Conservation (phyloP, 2,329 filamentous ascomycete genomes). For the Cryphonectria japonica region DNA sequence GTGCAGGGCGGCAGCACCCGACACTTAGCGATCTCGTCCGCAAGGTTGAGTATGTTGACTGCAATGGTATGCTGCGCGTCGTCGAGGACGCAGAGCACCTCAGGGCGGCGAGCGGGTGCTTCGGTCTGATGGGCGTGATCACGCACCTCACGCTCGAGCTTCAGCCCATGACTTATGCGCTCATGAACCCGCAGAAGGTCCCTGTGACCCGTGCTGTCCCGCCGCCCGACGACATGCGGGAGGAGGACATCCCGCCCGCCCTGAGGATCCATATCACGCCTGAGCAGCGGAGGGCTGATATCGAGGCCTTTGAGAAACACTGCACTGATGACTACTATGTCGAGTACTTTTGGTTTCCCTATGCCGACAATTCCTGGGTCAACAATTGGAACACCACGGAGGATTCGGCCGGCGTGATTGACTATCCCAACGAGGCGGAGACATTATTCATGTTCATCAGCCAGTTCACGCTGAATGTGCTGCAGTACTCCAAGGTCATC, state of each 20-base stretch:
- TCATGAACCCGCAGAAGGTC: slow-evolving; percentile 49
- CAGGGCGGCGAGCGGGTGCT: slow-evolving; percentile 48
- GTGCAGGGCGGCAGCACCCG: slow-evolving; percentile 47
- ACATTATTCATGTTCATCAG: slow-evolving; percentile 40
- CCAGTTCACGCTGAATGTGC: slow-evolving; percentile 32
- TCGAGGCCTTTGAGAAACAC: slow-evolving; percentile 42
- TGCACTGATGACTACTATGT: slow-evolving; percentile 48
- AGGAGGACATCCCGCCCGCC: slow-evolving; percentile 43
- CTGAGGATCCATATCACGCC: slow-evolving; percentile 40
- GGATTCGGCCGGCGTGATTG: slow-evolving; percentile 37
- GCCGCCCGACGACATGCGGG: slow-evolving; percentile 39
- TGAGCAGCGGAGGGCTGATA: slow-evolving; percentile 40
- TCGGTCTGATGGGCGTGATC: slow-evolving; percentile 52
- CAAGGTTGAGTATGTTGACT: slow-evolving; percentile 52
- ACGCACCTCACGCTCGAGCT: slow-evolving; percentile 54
- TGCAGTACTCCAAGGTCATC: slow-evolving; percentile 29
- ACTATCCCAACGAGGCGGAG: slow-evolving; percentile 42
- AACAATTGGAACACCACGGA: slow-evolving; percentile 49
- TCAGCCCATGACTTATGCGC: slow-evolving; percentile 50
- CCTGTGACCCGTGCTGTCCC: slow-evolving; percentile 48
- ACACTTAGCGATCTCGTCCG: slow-evolving; percentile 51
- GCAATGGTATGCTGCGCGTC: slow-evolving; percentile 45
- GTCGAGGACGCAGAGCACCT: slow-evolving; percentile 45
- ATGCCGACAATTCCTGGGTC: slow-evolving; percentile 48
- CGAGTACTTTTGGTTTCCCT: slow-evolving; percentile 57